These are phyloP conservation scores for Penicillium simplicissimum DNA, from an alignment of 495 filamentous ascomycete genomes.

Conservation along the genomic window DNA sequence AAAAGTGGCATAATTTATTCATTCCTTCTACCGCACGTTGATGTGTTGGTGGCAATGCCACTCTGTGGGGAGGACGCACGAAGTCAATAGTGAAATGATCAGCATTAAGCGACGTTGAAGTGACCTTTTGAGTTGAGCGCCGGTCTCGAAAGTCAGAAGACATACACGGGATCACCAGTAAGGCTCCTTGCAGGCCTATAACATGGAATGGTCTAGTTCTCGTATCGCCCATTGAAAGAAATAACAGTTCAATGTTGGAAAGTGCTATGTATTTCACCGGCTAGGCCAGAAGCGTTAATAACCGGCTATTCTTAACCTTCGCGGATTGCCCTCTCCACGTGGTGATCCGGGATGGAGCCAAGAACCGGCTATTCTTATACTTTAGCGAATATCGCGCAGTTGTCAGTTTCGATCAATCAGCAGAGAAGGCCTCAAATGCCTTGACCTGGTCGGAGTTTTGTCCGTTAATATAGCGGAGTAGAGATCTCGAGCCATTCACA, in stretches of 20 bases:
- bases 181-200: too few species aligned
- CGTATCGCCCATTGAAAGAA: too few species aligned
- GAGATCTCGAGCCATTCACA: neutral
- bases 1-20: constrained; percentile 5
- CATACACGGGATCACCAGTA: too few species aligned
- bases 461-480: neutral
- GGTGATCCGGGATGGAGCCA: constrained; percentile 7
- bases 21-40: neutral
- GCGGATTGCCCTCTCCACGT: constrained; percentile 14
- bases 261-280: neutral
- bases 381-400: constrained; percentile 25
- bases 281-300: constrained; percentile 4
- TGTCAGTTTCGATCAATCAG: neutral
- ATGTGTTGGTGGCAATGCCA: neutral
- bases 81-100: too few species aligned
- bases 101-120: too few species aligned
- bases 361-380: constrained; percentile 28
- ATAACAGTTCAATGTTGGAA: too few species aligned
- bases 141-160: too few species aligned
- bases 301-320: constrained; percentile 31
- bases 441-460: neutral
- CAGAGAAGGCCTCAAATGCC: neutral
- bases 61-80: too few species aligned
- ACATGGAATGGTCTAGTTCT: too few species aligned
- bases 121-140: too few species aligned